These are phyloP conservation scores for Calonectria pseudoturangicola DNA, from an alignment of 2,329 filamentous ascomycete species.

Conservation along the genomic window DNA sequence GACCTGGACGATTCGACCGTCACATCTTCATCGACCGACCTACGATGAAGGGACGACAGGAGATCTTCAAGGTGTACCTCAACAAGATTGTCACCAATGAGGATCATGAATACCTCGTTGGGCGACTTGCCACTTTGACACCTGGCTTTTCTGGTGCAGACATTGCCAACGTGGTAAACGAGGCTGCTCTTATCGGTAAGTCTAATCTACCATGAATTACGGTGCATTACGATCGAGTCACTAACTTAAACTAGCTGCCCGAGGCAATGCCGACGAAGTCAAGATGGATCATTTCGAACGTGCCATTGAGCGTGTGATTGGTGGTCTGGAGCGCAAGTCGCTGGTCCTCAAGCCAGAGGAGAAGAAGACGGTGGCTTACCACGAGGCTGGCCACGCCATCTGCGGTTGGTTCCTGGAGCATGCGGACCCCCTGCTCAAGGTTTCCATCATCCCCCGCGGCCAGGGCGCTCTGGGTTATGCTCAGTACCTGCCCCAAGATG, in stretches of 20 bases:
- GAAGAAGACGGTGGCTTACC: slow-evolving; percentile 97
- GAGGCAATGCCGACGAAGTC: slow-evolving; percentile 86
- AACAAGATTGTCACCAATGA: slow-evolving; percentile 96
- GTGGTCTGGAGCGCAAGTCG: slow-evolving; percentile 97
- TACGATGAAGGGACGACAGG: slow-evolving; percentile 96
- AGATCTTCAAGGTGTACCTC: slow-evolving; percentile 96
- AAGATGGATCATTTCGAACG: slow-evolving; percentile 95
- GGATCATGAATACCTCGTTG: slow-evolving; percentile 90
- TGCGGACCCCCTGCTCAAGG: slow-evolving; percentile 97
- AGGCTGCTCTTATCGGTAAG: slow-evolving; percentile 95
- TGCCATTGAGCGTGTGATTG: slow-evolving; percentile 97
- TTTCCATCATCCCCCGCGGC: slow-evolving; percentile 97
- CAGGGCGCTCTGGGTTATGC: slow-evolving; percentile 96
- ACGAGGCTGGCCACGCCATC: slow-evolving; percentile 98
- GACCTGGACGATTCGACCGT: slow-evolving; percentile 96
- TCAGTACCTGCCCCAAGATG: slow-evolving; percentile 95
- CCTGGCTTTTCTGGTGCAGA: slow-evolving; percentile 98
- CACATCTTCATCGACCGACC: slow-evolving; percentile 96
- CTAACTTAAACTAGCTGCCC: slow-evolving; percentile 78
- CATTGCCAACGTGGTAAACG: slow-evolving; percentile 98
- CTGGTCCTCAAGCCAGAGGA: slow-evolving; percentile 94
- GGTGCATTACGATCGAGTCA: background rate
- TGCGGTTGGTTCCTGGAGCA: slow-evolving; percentile 98
- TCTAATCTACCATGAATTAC: slow-evolving; percentile 46
- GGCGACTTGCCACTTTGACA: slow-evolving; percentile 92